These are phyloP conservation scores for Podospora anserina DNA, from an alignment of 495 filamentous ascomycete genomes.

Conservation along the genomic window DNA sequence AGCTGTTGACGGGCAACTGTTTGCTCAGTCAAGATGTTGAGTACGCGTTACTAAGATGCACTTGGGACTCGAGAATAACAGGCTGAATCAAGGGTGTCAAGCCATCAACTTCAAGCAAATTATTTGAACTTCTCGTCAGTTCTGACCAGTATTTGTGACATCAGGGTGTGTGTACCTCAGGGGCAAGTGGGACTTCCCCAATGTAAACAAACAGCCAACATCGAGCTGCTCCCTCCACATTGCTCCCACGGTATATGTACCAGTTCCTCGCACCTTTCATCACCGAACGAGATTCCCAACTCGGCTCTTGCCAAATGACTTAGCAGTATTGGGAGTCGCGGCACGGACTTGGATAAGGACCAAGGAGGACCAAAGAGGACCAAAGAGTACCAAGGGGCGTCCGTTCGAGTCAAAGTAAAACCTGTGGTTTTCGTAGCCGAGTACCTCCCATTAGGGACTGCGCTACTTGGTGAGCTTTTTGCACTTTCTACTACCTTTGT, in stretches of 20 bases:
- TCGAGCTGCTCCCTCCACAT: neutral
- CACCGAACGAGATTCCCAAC: too few species aligned
- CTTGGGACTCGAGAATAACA: too few species aligned
- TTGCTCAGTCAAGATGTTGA: neutral
- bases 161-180: neutral
- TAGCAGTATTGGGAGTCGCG: neutral
- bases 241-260: neutral
- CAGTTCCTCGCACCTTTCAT: too few species aligned
- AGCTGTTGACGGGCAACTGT: too few species aligned
- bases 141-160: too few species aligned
- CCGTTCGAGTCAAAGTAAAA: constrained; percentile 3
- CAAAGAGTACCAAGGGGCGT: neutral
- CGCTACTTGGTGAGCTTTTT: neutral
- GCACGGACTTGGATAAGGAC: neutral
- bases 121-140: too few species aligned
- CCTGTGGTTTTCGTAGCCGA: neutral
- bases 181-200: neutral
- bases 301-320: neutral
- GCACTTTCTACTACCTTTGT: neutral
- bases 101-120: too few species aligned
- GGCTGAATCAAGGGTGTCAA: too few species aligned
- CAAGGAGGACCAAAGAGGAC: too few species aligned
- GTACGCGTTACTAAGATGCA: neutral
- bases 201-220: neutral
- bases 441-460: neutral